Conservation (phyloP, 78 protist genomes). For the Mantamonas sphyraenae region DNA sequence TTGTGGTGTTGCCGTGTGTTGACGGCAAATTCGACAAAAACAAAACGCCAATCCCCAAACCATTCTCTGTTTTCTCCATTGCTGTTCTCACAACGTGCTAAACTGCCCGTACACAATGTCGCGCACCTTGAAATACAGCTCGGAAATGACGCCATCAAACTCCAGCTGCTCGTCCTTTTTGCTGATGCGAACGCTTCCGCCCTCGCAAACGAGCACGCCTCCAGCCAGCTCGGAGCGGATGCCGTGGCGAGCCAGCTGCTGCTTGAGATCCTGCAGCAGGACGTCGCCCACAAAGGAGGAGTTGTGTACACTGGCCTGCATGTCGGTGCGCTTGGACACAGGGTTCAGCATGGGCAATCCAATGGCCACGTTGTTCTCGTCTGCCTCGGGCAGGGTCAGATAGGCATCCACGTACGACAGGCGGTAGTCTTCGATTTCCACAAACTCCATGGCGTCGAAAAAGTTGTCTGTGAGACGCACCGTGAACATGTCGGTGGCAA, state of each 20-base stretch:
- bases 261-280: neutral
- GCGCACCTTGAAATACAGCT: conserved; percentile 14
- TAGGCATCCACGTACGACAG: neutral
- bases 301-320: neutral
- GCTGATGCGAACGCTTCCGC: neutral
- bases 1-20: too few species aligned
- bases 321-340: too few species aligned
- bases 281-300: neutral
- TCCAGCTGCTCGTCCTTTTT: neutral
- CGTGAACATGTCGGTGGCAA: neutral
- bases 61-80: too few species aligned
- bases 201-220: too few species aligned
- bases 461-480: neutral
- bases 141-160: conserved; percentile 12
- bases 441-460: neutral
- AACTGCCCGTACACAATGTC: conserved; percentile 4
- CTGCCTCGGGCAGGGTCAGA: too few species aligned
- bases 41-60: too few species aligned
- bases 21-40: too few species aligned
- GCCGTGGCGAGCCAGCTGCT: neutral
- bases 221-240: neutral
- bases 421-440: neutral
- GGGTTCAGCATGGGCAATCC: too few species aligned
- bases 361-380: too few species aligned
- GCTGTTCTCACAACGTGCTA: neutral